phyloP scores from a whole-genome alignment of 805 yeast species.

The Jamesozyma gamospora region DNA sequence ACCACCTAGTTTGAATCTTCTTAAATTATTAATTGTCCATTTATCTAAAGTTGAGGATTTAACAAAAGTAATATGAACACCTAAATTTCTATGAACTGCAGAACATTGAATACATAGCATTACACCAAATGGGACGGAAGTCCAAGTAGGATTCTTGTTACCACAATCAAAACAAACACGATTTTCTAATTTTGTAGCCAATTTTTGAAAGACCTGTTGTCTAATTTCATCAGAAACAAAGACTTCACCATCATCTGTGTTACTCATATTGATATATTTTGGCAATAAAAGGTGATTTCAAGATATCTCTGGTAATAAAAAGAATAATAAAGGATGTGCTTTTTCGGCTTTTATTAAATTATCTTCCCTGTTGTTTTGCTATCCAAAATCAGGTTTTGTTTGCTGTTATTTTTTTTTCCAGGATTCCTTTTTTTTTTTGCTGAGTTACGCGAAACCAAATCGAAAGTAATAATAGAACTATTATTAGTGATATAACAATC shows the following conservation, averaged over 20 bases:
- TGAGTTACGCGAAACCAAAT: too few species aligned
- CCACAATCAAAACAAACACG: slow-evolving; percentile 88
- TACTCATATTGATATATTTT: slow-evolving; percentile 16
- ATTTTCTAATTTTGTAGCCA: slow-evolving; percentile 60
- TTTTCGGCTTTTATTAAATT: background rate
- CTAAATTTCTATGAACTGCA: slow-evolving; percentile 89
- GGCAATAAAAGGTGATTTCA: background rate
- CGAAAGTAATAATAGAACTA: too few species aligned
- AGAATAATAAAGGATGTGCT: background rate
- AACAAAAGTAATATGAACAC: slow-evolving; percentile 93
- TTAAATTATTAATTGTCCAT: slow-evolving; percentile 84
- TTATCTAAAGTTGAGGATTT: slow-evolving; percentile 86
- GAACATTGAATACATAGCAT: slow-evolving; percentile 90
- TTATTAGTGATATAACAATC: too few species aligned
- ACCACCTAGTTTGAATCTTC: slow-evolving; percentile 91
- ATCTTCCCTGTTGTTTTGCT: background rate
- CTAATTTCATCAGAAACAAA: slow-evolving; percentile 61
- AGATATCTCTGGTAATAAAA: background rate
- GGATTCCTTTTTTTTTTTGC: background rate
- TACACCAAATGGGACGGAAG: slow-evolving; percentile 93
- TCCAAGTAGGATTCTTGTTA: slow-evolving; percentile 95
- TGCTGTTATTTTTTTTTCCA: background rate
- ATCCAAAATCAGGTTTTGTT: background rate
- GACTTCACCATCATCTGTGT: slow-evolving; percentile 25
- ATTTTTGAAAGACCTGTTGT: slow-evolving; percentile 49